These are phyloP conservation scores for Termitomyces titanicus DNA, from an alignment of 768 basidiomycete species.

Conservation along the genomic window DNA sequence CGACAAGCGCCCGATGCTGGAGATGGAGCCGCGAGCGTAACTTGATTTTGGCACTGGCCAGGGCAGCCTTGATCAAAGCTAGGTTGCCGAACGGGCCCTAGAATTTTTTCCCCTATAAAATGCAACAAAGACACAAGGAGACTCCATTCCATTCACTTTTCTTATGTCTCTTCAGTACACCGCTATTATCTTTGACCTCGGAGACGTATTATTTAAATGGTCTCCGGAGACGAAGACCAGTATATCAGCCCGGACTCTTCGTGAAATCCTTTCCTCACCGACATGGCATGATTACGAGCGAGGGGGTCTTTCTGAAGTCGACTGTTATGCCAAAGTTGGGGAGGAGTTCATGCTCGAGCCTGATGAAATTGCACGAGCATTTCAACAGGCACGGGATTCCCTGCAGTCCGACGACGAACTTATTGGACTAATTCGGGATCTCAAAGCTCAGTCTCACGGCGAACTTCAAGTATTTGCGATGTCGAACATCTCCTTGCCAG, in stretches of 20 bases:
- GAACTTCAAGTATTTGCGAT: constrained; percentile 46
- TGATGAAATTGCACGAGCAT: constrained; percentile 38
- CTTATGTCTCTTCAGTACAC: constrained; percentile 18
- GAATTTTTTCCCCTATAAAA: constrained; percentile 12
- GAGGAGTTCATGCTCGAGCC: constrained; percentile 34
- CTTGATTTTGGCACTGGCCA: too few relatives aligned
- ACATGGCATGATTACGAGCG: constrained; percentile 56
- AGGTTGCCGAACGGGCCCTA: too few relatives aligned
- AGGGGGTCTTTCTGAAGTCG: constrained; percentile 38
- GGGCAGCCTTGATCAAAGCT: too few relatives aligned
- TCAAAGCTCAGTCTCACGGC: constrained; percentile 34
- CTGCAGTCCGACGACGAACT: constrained; percentile 41
- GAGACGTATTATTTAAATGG: constrained; percentile 56
- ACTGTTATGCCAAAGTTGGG: constrained; percentile 39
- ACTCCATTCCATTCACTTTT: not conserved
- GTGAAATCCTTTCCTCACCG: constrained; percentile 37
- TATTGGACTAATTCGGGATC: constrained; percentile 41
- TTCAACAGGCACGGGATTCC: constrained; percentile 46
- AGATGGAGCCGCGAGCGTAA: too few relatives aligned
- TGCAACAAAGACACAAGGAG: not conserved
- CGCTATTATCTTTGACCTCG: constrained; percentile 49
- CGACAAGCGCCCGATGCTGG: too few relatives aligned
- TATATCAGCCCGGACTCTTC: constrained; percentile 38
- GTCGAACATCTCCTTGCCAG: constrained; percentile 57
- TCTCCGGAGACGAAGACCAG: constrained; percentile 40